Conservation (phyloP, 2,329 filamentous ascomycete genomes). For the Herpotrichia juniperi region DNA sequence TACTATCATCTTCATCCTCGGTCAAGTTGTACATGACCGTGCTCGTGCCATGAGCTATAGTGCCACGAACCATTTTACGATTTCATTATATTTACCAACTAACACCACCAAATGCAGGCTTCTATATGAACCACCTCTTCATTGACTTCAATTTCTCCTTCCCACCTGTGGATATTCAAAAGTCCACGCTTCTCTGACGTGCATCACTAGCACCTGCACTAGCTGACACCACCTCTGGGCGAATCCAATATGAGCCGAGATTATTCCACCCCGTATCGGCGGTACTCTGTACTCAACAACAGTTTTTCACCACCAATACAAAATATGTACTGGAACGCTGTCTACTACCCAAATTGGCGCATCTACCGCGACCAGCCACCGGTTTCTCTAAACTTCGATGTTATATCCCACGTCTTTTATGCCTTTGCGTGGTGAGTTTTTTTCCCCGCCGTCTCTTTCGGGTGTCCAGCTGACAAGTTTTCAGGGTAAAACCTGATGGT, state of each 20-base stretch:
- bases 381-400: slow-evolving; percentile 74
- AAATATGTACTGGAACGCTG: slow-evolving; percentile 66
- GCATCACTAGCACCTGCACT: slow-evolving; percentile 34
- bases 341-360: slow-evolving; percentile 83
- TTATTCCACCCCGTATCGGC: slow-evolving; percentile 21
- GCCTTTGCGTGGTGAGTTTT: slow-evolving; percentile 69
- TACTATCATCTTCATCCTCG: slow-evolving; percentile 9
- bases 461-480: slow-evolving; percentile 22
- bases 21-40: slow-evolving; percentile 11
- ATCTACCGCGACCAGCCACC: slow-evolving; percentile 77
- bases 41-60: slow-evolving; percentile 12
- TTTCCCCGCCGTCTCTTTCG: slow-evolving; percentile 10
- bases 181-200: slow-evolving; percentile 29
- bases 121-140: slow-evolving; percentile 2
- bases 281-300: slow-evolving; percentile 24
- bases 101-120: slow-evolving; percentile 3
- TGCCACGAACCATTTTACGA: slow-evolving; percentile 10
- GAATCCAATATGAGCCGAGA: slow-evolving; percentile 31
- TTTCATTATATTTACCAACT: slow-evolving; percentile 9
- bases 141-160: slow-evolving; percentile 5
- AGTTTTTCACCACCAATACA: slow-evolving; percentile 35
- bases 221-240: slow-evolving; percentile 22
- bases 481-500: slow-evolving; percentile 71
- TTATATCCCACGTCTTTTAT: slow-evolving; percentile 83
- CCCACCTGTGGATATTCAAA: slow-evolving; percentile 9